Evolutionary conservation across 179 eudicot species (phyloP).

Genomic region (Sideroxylon spinosum): DNA sequence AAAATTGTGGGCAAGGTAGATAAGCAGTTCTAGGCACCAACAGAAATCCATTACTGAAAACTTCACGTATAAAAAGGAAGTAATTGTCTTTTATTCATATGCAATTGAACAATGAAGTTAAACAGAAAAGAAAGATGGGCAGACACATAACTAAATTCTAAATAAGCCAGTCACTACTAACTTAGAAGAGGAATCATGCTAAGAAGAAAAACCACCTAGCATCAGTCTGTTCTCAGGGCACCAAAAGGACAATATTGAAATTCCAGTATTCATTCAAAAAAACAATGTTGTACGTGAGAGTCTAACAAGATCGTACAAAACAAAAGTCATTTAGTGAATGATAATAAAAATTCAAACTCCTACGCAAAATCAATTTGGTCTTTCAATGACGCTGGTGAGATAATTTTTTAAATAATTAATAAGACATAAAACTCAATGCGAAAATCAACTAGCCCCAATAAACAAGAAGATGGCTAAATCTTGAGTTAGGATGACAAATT

Average conservation of each 20-base stretch:
- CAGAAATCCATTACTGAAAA: too few species aligned
- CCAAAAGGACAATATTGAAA: neutral
- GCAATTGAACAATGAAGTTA: neutral
- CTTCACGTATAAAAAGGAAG: too few species aligned
- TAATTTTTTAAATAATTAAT: too few species aligned
- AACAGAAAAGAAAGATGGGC: too few species aligned
- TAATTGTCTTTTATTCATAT: too few species aligned
- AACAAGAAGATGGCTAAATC: too few species aligned
- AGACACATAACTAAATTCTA: neutral
- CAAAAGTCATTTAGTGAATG: neutral
- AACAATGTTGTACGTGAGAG: neutral
- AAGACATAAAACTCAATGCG: neutral
- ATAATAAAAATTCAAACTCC: neutral
- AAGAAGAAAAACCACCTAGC: neutral
- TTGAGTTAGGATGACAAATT: neutral
- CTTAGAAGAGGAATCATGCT: neutral
- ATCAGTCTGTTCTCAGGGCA: neutral
- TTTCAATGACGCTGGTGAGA: too few species aligned
- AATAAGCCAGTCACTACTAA: neutral
- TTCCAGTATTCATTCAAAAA: neutral
- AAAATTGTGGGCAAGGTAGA: neutral
- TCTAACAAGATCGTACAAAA: neutral
- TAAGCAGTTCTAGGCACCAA: neutral
- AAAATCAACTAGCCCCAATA: too few species aligned
- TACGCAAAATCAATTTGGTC: too few species aligned